A percentile compares a stretch with the other conserved stretches of the same genome.
These are phyloP conservation scores for Fusarium sp. DNA, from an alignment of 2,329 filamentous ascomycete genomes.

Conservation along the genomic window DNA sequence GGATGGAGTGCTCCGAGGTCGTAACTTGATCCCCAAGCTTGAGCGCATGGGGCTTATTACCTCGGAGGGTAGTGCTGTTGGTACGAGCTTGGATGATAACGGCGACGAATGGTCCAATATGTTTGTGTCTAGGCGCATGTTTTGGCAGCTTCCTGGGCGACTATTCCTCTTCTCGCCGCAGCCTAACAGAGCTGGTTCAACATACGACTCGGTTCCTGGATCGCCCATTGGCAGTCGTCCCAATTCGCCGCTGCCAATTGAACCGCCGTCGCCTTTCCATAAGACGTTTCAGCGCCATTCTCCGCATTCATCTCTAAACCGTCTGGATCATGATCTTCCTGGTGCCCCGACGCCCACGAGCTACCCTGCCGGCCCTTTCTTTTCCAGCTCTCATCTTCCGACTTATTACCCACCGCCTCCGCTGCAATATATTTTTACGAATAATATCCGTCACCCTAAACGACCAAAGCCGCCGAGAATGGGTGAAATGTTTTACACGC, in stretches of 20 bases:
- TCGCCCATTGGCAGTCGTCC: conserved; percentile 70
- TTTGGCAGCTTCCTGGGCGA: conserved; percentile 92
- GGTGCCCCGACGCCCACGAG: conserved; percentile 58
- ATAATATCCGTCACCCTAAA: conserved; percentile 85
- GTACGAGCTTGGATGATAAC: conserved; percentile 72
- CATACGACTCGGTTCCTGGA: conserved; percentile 58
- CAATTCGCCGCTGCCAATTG: conserved; percentile 63
- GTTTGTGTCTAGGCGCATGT: conserved; percentile 85
- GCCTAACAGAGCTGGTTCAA: conserved; percentile 61
- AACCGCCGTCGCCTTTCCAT: conserved; percentile 40
- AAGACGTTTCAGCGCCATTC: conserved; percentile 50
- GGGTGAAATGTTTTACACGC: conserved; percentile 91
- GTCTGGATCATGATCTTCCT: conserved; percentile 57
- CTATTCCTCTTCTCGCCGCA: conserved; percentile 90
- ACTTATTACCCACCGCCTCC: conserved; percentile 92
- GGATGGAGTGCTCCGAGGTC: conserved; percentile 89
- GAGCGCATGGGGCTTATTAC: conserved; percentile 93
- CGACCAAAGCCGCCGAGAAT: conserved; percentile 90
- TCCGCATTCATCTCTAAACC: conserved; percentile 44
- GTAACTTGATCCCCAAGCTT: conserved; percentile 88
- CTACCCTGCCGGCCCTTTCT: conserved; percentile 77
- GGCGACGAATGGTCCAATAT: conserved; percentile 81
- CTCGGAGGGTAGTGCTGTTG: conserved; percentile 82
- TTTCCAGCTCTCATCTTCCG: conserved; percentile 86
- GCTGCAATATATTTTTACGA: conserved; percentile 83